Evolutionary conservation across 2,329 filamentous ascomycete genomes (phyloP).

Genomic region (Drechslerella coelobrocha): DNA sequence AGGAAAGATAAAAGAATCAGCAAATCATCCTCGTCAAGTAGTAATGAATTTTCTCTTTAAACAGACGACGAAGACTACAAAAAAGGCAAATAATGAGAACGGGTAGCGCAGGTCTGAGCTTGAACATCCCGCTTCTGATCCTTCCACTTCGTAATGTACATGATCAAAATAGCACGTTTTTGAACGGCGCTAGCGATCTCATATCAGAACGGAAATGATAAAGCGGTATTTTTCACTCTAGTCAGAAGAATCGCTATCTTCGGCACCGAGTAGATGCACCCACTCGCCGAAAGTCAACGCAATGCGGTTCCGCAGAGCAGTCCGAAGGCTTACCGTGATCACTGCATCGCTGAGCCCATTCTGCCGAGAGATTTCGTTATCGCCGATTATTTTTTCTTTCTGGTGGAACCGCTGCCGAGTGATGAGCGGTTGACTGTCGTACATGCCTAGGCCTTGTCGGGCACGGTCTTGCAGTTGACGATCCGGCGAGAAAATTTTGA

Average conservation of each 20-base stretch:
- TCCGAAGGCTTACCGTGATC: conserved; percentile 54
- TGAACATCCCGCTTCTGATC: background rate
- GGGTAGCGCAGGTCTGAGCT: background rate
- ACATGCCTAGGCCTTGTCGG: conserved; percentile 66
- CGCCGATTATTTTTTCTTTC: conserved; percentile 67
- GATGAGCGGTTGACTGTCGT: conserved; percentile 61
- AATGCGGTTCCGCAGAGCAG: conserved; percentile 47
- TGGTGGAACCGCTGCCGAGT: conserved; percentile 68
- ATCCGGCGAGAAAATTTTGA: conserved; percentile 73
- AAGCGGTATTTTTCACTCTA: conserved; percentile 9
- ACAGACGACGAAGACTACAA: background rate
- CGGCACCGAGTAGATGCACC: conserved; percentile 41
- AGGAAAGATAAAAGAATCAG: conserved; percentile 44
- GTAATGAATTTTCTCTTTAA: conserved; percentile 6
- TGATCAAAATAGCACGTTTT: background rate
- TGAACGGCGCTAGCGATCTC: background rate
- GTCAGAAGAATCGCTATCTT: conserved; percentile 39
- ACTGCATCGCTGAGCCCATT: conserved; percentile 66
- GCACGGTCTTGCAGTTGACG: conserved; percentile 66
- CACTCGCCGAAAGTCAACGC: conserved; percentile 49
- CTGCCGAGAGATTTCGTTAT: conserved; percentile 68
- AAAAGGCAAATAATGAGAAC: background rate
- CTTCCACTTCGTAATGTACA: background rate
- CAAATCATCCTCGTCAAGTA: conserved; percentile 23
- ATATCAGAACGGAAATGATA: background rate